A percentile compares a stretch with the other conserved stretches of the same genome.
Evolutionary conservation across 805 yeast genomes (phyloP).

Genomic region (Starmera quercuum): DNA sequence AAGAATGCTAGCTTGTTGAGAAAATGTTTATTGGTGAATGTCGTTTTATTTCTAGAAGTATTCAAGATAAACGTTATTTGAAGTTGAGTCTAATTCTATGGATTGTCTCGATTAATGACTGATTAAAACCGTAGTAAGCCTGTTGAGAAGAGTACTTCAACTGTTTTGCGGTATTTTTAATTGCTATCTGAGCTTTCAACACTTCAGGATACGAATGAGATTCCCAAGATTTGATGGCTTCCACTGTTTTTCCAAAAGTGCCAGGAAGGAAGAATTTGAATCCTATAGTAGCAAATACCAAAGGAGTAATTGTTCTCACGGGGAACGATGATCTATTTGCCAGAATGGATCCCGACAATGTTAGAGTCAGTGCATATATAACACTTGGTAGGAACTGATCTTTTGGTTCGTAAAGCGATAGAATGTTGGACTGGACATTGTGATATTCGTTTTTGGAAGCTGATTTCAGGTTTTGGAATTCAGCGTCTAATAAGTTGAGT

Average conservation of each 20-base stretch:
- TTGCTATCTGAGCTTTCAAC: constrained; percentile 17
- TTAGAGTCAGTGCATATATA: constrained; percentile 45
- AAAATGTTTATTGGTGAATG: too few species aligned
- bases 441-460: constrained; percentile 17
- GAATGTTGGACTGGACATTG: constrained; percentile 6
- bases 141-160: too few species aligned
- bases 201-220: constrained; percentile 31
- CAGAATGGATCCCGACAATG: constrained; percentile 50
- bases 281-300: constrained; percentile 38
- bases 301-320: constrained; percentile 43
- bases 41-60: too few species aligned
- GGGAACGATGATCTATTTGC: constrained; percentile 40
- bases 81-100: too few species aligned
- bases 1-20: too few species aligned
- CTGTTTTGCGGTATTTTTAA: constrained; percentile 10
- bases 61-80: too few species aligned
- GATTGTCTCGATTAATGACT: too few species aligned
- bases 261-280: constrained; percentile 43
- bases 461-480: constrained; percentile 17
- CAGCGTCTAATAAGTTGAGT: constrained; percentile 14
- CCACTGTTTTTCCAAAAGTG: constrained; percentile 29
- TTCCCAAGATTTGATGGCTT: constrained; percentile 22
- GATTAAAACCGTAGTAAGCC: too few species aligned
- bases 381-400: constrained; percentile 39
- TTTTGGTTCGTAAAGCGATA: constrained; percentile 18